Evolutionary conservation across 2,329 filamentous ascomycete species (phyloP).

Genomic region (Neonectria faginata): DNA sequence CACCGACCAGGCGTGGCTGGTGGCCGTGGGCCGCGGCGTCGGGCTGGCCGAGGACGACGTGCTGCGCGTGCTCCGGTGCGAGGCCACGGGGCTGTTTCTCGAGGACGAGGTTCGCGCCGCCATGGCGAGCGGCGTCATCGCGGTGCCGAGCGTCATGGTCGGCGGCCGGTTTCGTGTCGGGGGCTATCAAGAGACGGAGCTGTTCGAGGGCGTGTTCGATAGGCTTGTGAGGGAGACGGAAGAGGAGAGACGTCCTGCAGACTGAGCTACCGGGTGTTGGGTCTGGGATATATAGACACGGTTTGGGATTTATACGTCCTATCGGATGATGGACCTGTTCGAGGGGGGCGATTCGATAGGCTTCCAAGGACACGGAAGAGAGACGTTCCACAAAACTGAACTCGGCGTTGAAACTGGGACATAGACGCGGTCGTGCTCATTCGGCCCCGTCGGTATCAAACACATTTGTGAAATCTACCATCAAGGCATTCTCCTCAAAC

Average conservation of each 20-base stretch:
- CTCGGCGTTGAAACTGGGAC: not conserved
- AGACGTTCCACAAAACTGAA: not conserved
- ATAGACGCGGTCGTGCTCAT: not conserved
- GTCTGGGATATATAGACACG: not conserved
- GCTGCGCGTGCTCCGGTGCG: slow-evolving; percentile 46
- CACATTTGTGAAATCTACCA: slow-evolving; percentile 49
- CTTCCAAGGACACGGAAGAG: not conserved
- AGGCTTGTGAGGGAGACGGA: slow-evolving; percentile 54
- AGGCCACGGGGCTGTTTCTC: slow-evolving; percentile 44
- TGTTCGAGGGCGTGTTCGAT: slow-evolving; percentile 76
- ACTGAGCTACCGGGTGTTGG: not conserved
- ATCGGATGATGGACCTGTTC: no score
- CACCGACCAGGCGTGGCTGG: slow-evolving; percentile 54
- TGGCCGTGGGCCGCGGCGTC: slow-evolving; percentile 47
- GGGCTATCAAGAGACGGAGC: slow-evolving; percentile 75
- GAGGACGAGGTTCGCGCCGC: slow-evolving; percentile 49
- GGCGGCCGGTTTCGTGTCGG: slow-evolving; percentile 76
- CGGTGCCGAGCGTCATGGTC: slow-evolving; percentile 80
- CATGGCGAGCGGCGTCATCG: slow-evolving; percentile 60
- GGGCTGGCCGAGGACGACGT: slow-evolving; percentile 48
- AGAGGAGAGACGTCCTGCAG: not conserved
- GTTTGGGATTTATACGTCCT: not conserved
- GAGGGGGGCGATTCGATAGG: not conserved
- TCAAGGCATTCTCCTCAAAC: slow-evolving; percentile 51
- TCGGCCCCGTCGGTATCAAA: not conserved